Conservation (phyloP, 2,329 filamentous ascomycete genomes). For the Aspergillus thermomutatus region DNA sequence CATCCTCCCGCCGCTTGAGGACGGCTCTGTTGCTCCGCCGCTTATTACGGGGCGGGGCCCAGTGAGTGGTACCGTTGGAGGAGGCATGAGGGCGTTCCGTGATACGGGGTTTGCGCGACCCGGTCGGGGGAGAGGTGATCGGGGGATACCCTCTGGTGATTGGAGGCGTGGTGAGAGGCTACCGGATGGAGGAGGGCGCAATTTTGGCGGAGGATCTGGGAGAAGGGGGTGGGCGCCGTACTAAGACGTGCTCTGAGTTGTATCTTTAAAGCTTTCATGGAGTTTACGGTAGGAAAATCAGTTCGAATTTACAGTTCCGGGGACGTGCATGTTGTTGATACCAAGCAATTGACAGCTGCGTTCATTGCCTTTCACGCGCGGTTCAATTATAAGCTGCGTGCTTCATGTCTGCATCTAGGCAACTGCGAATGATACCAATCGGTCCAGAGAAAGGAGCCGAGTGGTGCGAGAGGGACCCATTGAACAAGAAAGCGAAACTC, state of each 20-base stretch:
- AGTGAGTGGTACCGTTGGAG: conserved; percentile 40
- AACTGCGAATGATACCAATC: background rate
- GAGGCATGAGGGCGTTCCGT: conserved; percentile 41
- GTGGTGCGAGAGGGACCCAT: background rate
- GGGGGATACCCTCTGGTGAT: conserved; percentile 44
- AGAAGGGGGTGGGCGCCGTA: conserved; percentile 42
- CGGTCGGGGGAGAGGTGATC: conserved; percentile 43
- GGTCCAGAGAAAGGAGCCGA: background rate
- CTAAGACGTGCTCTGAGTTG: background rate
- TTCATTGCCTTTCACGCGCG: no score
- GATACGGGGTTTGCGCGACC: conserved; percentile 46
- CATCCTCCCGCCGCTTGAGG: conserved; percentile 69
- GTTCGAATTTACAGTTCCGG: background rate
- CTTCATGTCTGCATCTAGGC: no score
- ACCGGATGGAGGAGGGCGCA: conserved; percentile 33
- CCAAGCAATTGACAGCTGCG: background rate
- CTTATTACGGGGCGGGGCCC: conserved; percentile 48
- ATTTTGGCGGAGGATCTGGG: conserved; percentile 38
- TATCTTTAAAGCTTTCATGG: background rate
- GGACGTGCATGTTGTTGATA: background rate
- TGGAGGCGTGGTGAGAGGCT: conserved; percentile 49
- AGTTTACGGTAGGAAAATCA: background rate
- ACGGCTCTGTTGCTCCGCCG: conserved; percentile 68
- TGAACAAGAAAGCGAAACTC: conserved; percentile 17
- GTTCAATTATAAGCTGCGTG: no score